Conservation (phyloP, 805 yeast genomes). For the Candida chauliodis region DNA sequence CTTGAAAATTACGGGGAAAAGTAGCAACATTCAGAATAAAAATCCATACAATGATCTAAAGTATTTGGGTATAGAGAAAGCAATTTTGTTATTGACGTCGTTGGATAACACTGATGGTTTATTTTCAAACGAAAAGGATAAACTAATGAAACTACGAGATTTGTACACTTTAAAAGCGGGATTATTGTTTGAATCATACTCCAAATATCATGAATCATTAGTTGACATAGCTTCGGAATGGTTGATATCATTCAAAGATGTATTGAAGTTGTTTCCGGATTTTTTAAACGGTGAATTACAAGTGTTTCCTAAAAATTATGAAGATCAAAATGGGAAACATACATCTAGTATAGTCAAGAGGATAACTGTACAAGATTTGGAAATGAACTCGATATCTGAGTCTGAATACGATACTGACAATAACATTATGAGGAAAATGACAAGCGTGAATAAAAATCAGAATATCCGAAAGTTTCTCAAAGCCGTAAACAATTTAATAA, state of each 20-base stretch:
- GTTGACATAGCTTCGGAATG: slow-evolving; percentile 41
- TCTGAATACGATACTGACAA: slow-evolving; percentile 11
- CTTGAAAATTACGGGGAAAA: slow-evolving; percentile 21
- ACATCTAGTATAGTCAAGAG: slow-evolving; percentile 14
- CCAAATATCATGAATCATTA: slow-evolving; percentile 35
- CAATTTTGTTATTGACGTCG: slow-evolving; percentile 28
- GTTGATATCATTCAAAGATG: slow-evolving; percentile 33
- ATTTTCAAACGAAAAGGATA: slow-evolving; percentile 25
- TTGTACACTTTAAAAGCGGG: slow-evolving; percentile 31
- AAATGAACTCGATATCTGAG: slow-evolving; percentile 7
- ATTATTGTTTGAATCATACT: slow-evolving; percentile 29
- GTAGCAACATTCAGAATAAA: slow-evolving; percentile 9
- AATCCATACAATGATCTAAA: slow-evolving; percentile 28
- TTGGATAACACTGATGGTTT: slow-evolving; percentile 22
- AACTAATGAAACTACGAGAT: slow-evolving; percentile 32
- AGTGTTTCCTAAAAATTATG: slow-evolving; percentile 1
- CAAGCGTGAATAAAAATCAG: slow-evolving; percentile 3
- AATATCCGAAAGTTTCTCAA: slow-evolving; percentile 25
- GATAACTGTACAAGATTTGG: slow-evolving; percentile 18
- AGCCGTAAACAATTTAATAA: slow-evolving; percentile 40
- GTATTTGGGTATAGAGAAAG: slow-evolving; percentile 30
- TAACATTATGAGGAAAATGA: background rate
- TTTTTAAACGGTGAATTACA: slow-evolving; percentile 27
- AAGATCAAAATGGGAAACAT: background rate
- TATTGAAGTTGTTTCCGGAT: slow-evolving; percentile 35